Evolutionary conservation across 306 rosid genomes (phyloP), one percentile per base, ranked within the genome.

Genomic region (Alnus glutinosa): DNA sequence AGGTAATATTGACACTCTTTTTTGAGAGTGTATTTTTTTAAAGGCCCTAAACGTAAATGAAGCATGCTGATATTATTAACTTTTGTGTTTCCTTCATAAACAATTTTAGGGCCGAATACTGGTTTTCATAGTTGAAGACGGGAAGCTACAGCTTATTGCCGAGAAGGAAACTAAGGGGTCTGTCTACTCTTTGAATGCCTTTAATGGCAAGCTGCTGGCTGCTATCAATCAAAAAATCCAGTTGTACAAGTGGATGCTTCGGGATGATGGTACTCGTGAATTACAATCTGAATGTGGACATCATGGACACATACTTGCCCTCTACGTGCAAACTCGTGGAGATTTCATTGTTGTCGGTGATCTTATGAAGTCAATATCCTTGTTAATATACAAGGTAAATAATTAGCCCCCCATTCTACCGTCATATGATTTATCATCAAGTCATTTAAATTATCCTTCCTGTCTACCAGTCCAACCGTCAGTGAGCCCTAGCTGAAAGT

Each of bases 111-210:
- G 99, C 72, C 94, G 99, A 82, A 95, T 95, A 81, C 88, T 95
- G 46, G 96, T 95, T 73, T 96, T 96, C 83, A 49, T 84, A 37
- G 99, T 96, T 55, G 99, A 96, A 87, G 99, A 96, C 71, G 98
- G 99, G 81, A 96, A 93, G 87, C 90, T 96, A 83, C 98, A 90
- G 79, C 93, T 96, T 71, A 86, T 96, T 70, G 97, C 97, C 0
- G 99, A 96, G 90, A 96, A 96, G 84, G 99, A 96, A 87, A 96
- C 99, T 9, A 96, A 93, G 84, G 99, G 99, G 54, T 86, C 99
- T 77, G 99, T 93, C 80, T 96, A 96, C 78, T 87, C 97, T 58
- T 78, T 96, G 88, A 96, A 91, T 77, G 94, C 99, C 3, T 96
- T 96, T 80, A 96, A 96, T 59, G 99, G 99, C 59, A 96, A 96